Evolutionary conservation across 345 rosid genomes (phyloP).

Genomic region (Pistacia vera): DNA sequence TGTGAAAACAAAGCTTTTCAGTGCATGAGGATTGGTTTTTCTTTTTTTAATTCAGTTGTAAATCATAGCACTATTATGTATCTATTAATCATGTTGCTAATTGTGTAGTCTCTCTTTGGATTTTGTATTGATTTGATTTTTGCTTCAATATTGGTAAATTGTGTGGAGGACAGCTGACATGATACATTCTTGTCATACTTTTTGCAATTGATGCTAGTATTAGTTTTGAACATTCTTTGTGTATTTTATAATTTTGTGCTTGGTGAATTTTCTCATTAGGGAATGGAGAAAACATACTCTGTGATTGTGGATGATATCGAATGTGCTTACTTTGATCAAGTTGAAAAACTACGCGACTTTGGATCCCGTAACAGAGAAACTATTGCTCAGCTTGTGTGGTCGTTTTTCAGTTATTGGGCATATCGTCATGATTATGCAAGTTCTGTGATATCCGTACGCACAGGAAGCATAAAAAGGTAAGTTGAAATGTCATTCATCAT

Average conservation of each 20-base stretch:
- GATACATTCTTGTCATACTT: not conserved
- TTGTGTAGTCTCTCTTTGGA: not conserved
- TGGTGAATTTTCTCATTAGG: constrained; percentile 41
- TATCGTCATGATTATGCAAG: constrained; percentile 85
- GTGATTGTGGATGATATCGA: constrained; percentile 59
- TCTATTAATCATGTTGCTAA: not conserved
- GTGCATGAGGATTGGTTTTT: not conserved
- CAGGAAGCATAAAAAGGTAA: constrained; percentile 76
- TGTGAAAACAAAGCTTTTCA: not conserved
- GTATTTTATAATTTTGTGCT: constrained; percentile 1
- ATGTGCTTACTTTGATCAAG: constrained; percentile 77
- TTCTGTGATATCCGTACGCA: constrained; percentile 79
- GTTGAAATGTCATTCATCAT: not conserved
- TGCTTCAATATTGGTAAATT: not conserved
- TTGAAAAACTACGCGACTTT: constrained; percentile 64
- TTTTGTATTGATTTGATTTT: not conserved
- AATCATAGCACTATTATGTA: not conserved
- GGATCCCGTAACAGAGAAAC: constrained; percentile 80
- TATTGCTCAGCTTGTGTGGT: constrained; percentile 85
- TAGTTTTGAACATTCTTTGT: not conserved
- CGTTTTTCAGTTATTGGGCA: constrained; percentile 94
- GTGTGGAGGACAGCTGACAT: not conserved
- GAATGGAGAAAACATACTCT: constrained; percentile 75
- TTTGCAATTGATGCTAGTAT: not conserved
- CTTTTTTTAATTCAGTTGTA: not conserved